These are phyloP conservation scores for Neonectria coccinea DNA, from an alignment of 2,329 filamentous ascomycete genomes.

Conservation along the genomic window DNA sequence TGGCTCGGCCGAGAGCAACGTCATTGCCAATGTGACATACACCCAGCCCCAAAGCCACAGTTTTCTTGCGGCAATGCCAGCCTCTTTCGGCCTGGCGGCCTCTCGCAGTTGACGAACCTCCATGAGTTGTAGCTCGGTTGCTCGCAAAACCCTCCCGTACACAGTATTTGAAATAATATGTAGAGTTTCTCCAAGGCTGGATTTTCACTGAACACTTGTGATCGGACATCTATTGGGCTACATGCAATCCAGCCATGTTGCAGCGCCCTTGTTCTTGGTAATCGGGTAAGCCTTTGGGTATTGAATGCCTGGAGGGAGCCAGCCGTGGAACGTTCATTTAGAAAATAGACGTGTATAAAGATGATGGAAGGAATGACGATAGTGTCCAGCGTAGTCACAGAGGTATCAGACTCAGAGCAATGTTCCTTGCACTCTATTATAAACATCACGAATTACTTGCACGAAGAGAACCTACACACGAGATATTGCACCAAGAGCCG, in stretches of 20 bases:
- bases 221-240: neutral
- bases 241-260: neutral
- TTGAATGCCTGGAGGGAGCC: neutral
- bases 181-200: neutral
- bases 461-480: rapidly evolving
- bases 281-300: neutral
- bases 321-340: no score
- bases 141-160: neutral
- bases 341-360: neutral
- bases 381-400: neutral
- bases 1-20: neutral
- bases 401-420: neutral
- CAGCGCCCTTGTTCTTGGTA: neutral
- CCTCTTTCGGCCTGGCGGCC: neutral
- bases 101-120: neutral
- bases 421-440: no score
- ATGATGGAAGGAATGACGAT: neutral
- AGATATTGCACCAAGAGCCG: neutral
- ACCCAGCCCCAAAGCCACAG: neutral
- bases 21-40: neutral
- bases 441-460: no score
- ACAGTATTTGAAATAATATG: neutral
- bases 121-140: neutral
- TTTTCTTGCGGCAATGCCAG: neutral
- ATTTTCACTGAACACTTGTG: neutral